Evolutionary conservation across 139 green algal species (phyloP), one percentile per base, ranked within the genome.

Genomic region (Chlorella ohadii): DNA sequence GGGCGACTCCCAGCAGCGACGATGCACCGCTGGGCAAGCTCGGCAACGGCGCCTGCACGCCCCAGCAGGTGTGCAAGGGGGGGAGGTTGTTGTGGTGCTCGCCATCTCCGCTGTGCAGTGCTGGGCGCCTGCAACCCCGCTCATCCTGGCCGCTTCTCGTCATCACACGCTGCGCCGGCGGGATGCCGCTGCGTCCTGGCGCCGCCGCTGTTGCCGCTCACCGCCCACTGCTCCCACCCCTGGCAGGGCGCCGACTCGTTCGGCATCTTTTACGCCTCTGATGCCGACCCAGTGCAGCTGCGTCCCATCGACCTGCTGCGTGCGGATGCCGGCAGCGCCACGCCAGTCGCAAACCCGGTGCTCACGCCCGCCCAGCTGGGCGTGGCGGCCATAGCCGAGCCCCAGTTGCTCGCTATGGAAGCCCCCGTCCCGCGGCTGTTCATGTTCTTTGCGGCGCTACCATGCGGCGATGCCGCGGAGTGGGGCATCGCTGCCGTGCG

Each of bases 311-410:
- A 89, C 1, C 63, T 81, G 44, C 25, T 75, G 17, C 55, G 61
- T 19, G 31, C 59, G 13, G 38, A 87, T 3, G 66, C 51, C 0
- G 27, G 44, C 6, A 34, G 19, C 47, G 81, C 82, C 16, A 77
- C 78, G 86, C 81, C 86, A 1, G n/a, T 87, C 9, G 80, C 72
- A 36, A 89, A 89, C 74, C 86, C 86, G n/a, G 73, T 89, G 39
- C 38, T 84, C 4, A 72, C 51, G 2, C 15, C 76, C 5, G 4
- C 19, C 25, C 36, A 72, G 36, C 76, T 75, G 36, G 56, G 47
- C 38, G 56, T 84, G 19, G 56, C 61, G 5, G 47, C 79, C 65
- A 31, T 84, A 1, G 39, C 65, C 22, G 0, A 51, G 23, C 79
- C 79, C 47, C 33, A 12, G 11, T 22, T 84, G 13, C 25, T 68